phyloP scores from a whole-genome alignment of 2,329 filamentous ascomycete species.

The Moelleriella libera region DNA sequence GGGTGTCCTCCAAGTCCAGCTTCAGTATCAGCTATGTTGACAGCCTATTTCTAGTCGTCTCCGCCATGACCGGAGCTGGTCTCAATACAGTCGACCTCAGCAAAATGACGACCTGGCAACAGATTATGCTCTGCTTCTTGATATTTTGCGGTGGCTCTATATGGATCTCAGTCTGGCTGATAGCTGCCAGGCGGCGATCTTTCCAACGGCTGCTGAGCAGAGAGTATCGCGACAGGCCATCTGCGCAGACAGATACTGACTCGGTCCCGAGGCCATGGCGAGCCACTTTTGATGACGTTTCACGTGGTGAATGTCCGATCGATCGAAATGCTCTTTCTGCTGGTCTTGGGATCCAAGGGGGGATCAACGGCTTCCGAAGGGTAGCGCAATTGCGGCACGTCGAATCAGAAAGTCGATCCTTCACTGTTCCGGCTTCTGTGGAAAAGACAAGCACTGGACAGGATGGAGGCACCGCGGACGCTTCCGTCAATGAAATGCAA shows the following conservation, averaged over 20 bases:
- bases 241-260: neutral
- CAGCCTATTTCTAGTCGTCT: conserved; percentile 51
- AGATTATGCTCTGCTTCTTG: conserved; percentile 48
- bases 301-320: no score
- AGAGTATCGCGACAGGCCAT: neutral
- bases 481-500: conserved; percentile 38
- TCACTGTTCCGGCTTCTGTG: no score
- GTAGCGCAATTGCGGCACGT: no score
- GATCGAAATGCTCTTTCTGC: no score
- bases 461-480: conserved; percentile 40
- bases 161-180: conserved; percentile 52
- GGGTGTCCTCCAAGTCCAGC: conserved; percentile 35
- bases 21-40: conserved; percentile 45
- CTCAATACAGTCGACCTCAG: conserved; percentile 55
- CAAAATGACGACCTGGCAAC: conserved; percentile 52
- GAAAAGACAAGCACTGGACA: conserved; percentile 19
- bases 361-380: no score
- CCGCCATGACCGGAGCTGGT: conserved; percentile 53
- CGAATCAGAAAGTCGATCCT: no score
- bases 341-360: no score
- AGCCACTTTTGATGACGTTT: no score
- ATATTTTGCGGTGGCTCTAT: conserved; percentile 53
- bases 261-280: no score
- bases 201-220: conserved; percentile 32
- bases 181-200: conserved; percentile 42